A percentile compares a stretch with the other conserved stretches of the same genome.
phyloP scores from a whole-genome alignment of 306 rosid species.

The Lupinus albus region DNA sequence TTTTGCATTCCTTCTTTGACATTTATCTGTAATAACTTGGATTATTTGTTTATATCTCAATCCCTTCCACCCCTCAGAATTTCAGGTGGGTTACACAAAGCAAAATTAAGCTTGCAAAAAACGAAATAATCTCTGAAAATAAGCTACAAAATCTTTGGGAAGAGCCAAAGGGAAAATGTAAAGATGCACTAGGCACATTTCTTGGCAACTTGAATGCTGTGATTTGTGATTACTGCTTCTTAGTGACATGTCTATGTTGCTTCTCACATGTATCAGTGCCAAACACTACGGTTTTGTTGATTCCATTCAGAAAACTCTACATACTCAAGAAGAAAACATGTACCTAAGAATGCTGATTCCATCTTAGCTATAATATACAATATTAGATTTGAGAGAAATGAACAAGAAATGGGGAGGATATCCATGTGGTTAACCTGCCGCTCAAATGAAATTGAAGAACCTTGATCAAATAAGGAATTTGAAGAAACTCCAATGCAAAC shows the following conservation, averaged over 20 bases:
- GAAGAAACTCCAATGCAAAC: constrained; percentile 24
- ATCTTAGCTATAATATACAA: too few species aligned
- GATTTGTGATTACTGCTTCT: constrained; percentile 13
- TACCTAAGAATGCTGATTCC: too few species aligned
- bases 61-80: constrained; percentile 32
- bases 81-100: constrained; percentile 40
- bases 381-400: too few species aligned
- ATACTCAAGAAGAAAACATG: too few species aligned
- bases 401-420: too few species aligned
- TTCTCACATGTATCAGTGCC: not conserved
- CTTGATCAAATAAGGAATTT: not conserved
- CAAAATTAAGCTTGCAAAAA: constrained; percentile 39
- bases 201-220: constrained; percentile 34
- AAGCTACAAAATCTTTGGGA: constrained; percentile 7
- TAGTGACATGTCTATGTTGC: constrained; percentile 1
- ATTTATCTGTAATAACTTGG: constrained; percentile 39
- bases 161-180: constrained; percentile 28
- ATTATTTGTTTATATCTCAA: constrained; percentile 39
- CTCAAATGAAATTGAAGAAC: too few species aligned
- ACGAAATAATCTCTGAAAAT: constrained; percentile 26
- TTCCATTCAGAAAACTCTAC: not conserved
- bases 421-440: too few species aligned
- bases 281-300: not conserved
- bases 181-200: constrained; percentile 36
- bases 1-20: constrained; percentile 83